A percentile compares a stretch with the other conserved stretches of the same genome.
Evolutionary conservation across 768 basidiomycete species (phyloP).

Genomic region (Termitomyces sp.): DNA sequence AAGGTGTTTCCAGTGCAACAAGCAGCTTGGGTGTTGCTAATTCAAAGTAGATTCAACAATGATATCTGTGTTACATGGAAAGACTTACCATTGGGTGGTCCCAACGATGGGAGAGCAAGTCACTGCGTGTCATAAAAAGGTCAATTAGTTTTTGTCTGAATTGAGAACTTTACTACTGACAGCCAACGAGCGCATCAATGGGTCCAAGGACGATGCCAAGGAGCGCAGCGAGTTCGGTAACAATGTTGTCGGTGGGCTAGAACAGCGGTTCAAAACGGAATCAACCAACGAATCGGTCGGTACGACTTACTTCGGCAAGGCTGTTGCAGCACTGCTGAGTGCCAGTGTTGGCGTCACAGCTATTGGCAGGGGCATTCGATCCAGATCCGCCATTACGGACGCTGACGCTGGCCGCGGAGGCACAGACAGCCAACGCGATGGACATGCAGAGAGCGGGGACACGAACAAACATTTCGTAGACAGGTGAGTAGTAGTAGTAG

Average conservation of each 20-base stretch:
- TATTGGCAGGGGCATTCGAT: neutral
- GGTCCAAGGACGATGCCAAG: constrained; percentile 7
- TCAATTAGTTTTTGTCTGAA: neutral
- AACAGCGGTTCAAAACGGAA: neutral
- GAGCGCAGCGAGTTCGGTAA: constrained; percentile 5
- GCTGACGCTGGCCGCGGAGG: constrained; percentile 7
- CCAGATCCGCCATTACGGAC: neutral
- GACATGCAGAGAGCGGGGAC: constrained; percentile 6
- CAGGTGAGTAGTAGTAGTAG: neutral
- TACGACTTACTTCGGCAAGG: neutral
- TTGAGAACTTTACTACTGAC: constrained; percentile 2
- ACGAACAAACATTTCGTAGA: constrained; percentile 12
- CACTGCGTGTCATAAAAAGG: constrained; percentile 2
- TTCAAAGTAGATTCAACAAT: neutral
- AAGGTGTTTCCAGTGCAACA: constrained; percentile 17
- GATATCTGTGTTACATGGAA: no score
- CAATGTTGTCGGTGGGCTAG: neutral
- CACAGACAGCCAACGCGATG: constrained; percentile 11
- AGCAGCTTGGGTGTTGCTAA: constrained; percentile 12
- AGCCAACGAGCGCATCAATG: constrained; percentile 7
- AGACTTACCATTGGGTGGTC: neutral
- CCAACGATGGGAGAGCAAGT: constrained; percentile 11
- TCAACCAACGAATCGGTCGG: neutral
- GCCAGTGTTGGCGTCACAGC: constrained; percentile 5
- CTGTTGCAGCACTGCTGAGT: constrained; percentile 9